Evolutionary conservation across 768 basidiomycete genomes (phyloP).

Genomic region (Amanita muscaria): DNA sequence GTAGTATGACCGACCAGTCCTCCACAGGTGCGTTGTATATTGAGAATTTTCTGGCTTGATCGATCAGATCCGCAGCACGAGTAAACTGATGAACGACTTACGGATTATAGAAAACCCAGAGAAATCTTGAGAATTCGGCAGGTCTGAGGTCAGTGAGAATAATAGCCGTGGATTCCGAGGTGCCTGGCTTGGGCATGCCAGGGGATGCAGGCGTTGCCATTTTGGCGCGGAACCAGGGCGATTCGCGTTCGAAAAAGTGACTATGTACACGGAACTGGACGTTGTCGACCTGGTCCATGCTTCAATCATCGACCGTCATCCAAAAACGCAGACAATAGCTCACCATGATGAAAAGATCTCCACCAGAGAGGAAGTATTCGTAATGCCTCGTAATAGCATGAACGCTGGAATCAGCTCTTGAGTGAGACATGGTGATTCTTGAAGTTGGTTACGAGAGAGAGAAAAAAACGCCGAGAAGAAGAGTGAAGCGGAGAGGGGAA

Average conservation of each 20-base stretch:
- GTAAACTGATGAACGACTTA: conserved; percentile 21
- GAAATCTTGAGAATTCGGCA: conserved; percentile 35
- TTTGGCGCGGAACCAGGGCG: conserved; percentile 32
- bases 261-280: conserved; percentile 44
- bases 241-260: conserved; percentile 47
- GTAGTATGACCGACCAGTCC: conserved; percentile 43
- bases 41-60: conserved; percentile 20
- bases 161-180: conserved; percentile 32
- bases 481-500: conserved; percentile 17
- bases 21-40: conserved; percentile 28
- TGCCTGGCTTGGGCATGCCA: conserved; percentile 25
- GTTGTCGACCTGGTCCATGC: conserved; percentile 53
- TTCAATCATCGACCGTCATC: not conserved
- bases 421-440: conserved; percentile 16
- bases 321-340: conserved; percentile 16
- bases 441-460: conserved; percentile 16
- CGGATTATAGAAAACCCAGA: conserved; percentile 55
- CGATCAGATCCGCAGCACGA: not conserved
- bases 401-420: conserved; percentile 15
- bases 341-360: conserved; percentile 45
- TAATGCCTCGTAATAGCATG: conserved; percentile 21
- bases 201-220: conserved; percentile 24
- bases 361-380: conserved; percentile 41
- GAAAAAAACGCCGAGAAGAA: conserved; percentile 13
- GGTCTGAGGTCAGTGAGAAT: conserved; percentile 28